Evolutionary conservation across 805 yeast species (phyloP).

Genomic region (Lipomyces mesembrius): DNA sequence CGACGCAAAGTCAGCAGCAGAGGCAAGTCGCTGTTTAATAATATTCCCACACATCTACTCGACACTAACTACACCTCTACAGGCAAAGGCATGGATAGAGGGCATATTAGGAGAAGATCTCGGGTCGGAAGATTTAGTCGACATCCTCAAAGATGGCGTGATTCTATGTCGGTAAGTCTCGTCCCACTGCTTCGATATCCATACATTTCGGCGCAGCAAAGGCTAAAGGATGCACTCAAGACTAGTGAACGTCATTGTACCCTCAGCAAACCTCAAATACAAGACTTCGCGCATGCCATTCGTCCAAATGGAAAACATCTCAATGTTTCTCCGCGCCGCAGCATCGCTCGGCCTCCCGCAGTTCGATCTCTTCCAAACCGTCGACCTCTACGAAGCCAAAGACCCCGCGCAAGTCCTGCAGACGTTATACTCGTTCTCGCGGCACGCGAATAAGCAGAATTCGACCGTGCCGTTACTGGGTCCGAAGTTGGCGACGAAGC

Average conservation of each 20-base stretch:
- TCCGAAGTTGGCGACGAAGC: slow-evolving; percentile 57
- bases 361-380: slow-evolving; percentile 79
- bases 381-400: slow-evolving; percentile 70
- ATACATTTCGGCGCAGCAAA: no score
- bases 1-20: slow-evolving; percentile 44
- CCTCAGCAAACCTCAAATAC: slow-evolving; percentile 48
- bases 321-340: slow-evolving; percentile 68
- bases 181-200: no score
- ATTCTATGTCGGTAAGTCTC: slow-evolving; percentile 50
- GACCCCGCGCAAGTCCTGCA: slow-evolving; percentile 83
- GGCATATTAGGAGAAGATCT: slow-evolving; percentile 46
- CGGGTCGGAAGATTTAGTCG: slow-evolving; percentile 55
- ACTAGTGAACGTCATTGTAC: slow-evolving; percentile 51
- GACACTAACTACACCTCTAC: not conserved
- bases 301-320: slow-evolving; percentile 82
- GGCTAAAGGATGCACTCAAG: slow-evolving; percentile 15
- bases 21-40: slow-evolving; percentile 34
- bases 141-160: slow-evolving; percentile 64
- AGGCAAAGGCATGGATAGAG: slow-evolving; percentile 59
- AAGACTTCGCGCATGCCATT: slow-evolving; percentile 76
- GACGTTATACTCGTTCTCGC: slow-evolving; percentile 71
- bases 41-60: not conserved
- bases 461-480: slow-evolving; percentile 59
- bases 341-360: slow-evolving; percentile 71
- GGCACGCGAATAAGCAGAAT: slow-evolving; percentile 65